phyloP scores from a whole-genome alignment of 371 early-diverging fungal genomes.

The Rhizopus stolonifer region DNA sequence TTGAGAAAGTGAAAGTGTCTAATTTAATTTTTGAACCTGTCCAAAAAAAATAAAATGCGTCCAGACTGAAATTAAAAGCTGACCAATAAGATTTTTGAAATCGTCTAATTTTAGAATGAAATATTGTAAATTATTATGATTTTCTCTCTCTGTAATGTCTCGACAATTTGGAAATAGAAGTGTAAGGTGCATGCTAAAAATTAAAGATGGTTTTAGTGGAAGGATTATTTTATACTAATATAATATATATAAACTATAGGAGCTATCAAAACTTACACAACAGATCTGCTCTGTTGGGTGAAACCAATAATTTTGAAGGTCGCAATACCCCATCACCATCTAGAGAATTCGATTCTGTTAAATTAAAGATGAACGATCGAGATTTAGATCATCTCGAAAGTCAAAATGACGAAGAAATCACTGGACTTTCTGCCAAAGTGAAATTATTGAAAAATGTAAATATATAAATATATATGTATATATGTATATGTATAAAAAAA shows the following conservation, averaged over 20 bases:
- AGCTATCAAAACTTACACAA: conserved; percentile 51
- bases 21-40: no score
- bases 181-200: conserved; percentile 30
- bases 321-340: conserved; percentile 31
- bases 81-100: no score
- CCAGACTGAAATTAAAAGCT: no score
- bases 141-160: conserved; percentile 25
- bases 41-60: no score
- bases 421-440: conserved; percentile 50
- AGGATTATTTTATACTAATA: background rate
- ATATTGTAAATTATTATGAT: background rate
- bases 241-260: no score
- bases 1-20: no score
- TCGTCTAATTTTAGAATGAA: no score
- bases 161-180: conserved; percentile 44
- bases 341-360: conserved; percentile 20
- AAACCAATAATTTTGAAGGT: conserved; percentile 18
- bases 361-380: conserved; percentile 43
- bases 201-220: background rate
- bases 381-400: conserved; percentile 51
- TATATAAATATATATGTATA: no score
- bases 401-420: conserved; percentile 49
- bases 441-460: conserved; percentile 46
- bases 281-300: conserved; percentile 40
- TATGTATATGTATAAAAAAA: no score